Evolutionary conservation across 805 yeast species (phyloP).

Genomic region (Metschnikowia henanensis): DNA sequence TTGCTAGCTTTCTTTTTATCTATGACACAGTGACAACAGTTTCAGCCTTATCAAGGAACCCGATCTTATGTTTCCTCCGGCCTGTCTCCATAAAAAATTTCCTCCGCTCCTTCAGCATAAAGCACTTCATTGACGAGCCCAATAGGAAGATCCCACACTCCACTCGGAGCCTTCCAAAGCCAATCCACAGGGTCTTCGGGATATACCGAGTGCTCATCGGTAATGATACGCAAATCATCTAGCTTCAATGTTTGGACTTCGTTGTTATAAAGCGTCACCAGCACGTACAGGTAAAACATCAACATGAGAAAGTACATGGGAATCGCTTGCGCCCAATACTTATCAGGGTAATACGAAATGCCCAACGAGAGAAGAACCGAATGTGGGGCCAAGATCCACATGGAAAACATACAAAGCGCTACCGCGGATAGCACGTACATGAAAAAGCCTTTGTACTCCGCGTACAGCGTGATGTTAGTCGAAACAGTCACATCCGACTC

Average conservation of each 20-base stretch:
- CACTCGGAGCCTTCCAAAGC: constrained; percentile 66
- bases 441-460: constrained; percentile 89
- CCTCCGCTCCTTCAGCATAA: constrained; percentile 33
- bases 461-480: constrained; percentile 52
- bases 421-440: constrained; percentile 67
- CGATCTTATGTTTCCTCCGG: not conserved
- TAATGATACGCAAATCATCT: constrained; percentile 59
- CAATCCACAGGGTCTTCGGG: constrained; percentile 32
- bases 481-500: constrained; percentile 63
- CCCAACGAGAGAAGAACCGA: constrained; percentile 49
- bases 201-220: constrained; percentile 59
- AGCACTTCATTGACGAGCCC: constrained; percentile 65
- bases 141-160: constrained; percentile 84
- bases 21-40: too few species aligned
- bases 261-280: constrained; percentile 69
- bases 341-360: constrained; percentile 76
- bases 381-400: constrained; percentile 79
- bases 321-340: constrained; percentile 87
- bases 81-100: constrained; percentile 2
- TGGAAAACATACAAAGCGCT: constrained; percentile 50
- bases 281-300: constrained; percentile 73
- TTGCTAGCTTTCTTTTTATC: too few species aligned
- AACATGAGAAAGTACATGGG: constrained; percentile 70
- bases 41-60: too few species aligned
- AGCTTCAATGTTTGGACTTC: constrained; percentile 67